Percentiles rank a stretch among this genome's conserved stretches.
phyloP scores from a whole-genome alignment of 257 asterid genomes.

The Solanum pennellii region DNA sequence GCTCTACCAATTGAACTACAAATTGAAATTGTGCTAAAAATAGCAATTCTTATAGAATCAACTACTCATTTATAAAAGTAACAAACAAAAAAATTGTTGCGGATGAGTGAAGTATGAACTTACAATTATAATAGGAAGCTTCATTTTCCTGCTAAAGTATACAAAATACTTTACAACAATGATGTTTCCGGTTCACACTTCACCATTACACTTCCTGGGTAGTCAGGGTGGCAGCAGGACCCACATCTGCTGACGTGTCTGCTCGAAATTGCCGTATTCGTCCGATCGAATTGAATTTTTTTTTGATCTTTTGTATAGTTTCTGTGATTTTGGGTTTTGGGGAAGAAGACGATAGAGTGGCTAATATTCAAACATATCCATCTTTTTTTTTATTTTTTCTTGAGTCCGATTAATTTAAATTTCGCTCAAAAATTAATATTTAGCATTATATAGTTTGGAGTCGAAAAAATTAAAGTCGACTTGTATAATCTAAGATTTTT shows the following conservation, averaged over 20 bases:
- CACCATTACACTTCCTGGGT: not conserved
- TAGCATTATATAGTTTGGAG: not conserved
- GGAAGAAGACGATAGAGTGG: not conserved
- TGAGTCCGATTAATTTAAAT: rapidly evolving
- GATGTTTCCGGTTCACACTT: not conserved
- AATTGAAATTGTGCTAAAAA: not conserved
- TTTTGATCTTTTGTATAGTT: not conserved
- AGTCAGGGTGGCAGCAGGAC: not conserved
- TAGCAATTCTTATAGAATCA: not conserved
- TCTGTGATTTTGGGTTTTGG: not conserved
- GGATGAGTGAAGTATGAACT: not conserved
- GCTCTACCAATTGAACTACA: not conserved
- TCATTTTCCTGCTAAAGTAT: not conserved
- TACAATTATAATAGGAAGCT: not conserved
- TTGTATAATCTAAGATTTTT: no score
- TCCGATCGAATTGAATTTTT: not conserved
- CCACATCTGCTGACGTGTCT: not conserved
- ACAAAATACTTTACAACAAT: not conserved
- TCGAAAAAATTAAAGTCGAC: rapidly evolving
- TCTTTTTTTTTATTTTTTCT: not conserved
- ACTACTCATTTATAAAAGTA: not conserved
- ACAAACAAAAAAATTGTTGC: not conserved
- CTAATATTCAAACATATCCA: no score
- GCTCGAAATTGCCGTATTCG: not conserved
- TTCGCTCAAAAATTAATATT: rapidly evolving